Percentiles rank a stretch among this genome's conserved stretches.
Evolutionary conservation across 441 rosid species (phyloP).

Genomic region (Bruguiera hainesii): DNA sequence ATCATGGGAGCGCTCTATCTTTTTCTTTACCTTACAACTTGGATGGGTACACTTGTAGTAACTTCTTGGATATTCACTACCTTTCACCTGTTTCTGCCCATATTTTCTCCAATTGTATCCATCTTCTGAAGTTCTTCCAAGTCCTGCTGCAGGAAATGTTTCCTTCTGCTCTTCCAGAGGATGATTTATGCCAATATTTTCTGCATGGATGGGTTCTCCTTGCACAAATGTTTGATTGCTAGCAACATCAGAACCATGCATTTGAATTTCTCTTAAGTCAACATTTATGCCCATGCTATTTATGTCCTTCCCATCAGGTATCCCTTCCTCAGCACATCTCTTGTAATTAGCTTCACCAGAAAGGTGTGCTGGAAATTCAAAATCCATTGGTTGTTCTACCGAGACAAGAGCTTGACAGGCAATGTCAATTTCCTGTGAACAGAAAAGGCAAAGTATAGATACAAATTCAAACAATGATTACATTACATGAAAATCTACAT

Average conservation of each 20-base stretch:
- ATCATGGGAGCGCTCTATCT: slow-evolving; percentile 55
- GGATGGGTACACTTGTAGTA: slow-evolving; percentile 65
- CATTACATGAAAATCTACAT: background rate
- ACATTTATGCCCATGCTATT: slow-evolving; percentile 23
- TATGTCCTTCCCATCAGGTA: slow-evolving; percentile 22
- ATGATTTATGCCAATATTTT: slow-evolving; percentile 17
- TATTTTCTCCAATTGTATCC: slow-evolving; percentile 69
- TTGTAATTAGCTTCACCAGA: slow-evolving; percentile 29
- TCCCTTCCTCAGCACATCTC: slow-evolving; percentile 23
- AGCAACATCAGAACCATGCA: slow-evolving; percentile 23
- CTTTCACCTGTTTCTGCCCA: slow-evolving; percentile 67
- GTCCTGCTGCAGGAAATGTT: slow-evolving; percentile 28
- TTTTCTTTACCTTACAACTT: slow-evolving; percentile 54
- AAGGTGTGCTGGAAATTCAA: slow-evolving; percentile 34
- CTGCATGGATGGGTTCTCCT: slow-evolving; percentile 27
- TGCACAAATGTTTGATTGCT: slow-evolving; percentile 17
- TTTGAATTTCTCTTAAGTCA: slow-evolving; percentile 24
- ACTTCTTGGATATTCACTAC: slow-evolving; percentile 70
- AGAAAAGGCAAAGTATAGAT: background rate
- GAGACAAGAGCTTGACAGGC: slow-evolving; percentile 24
- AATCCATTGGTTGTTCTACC: slow-evolving; percentile 27
- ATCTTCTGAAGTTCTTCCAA: slow-evolving; percentile 45
- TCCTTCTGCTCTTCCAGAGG: slow-evolving; percentile 31
- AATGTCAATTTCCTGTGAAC: slow-evolving; percentile 26
- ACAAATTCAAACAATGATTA: slow-evolving; percentile 4